Percentiles rank a stretch among this genome's conserved stretches.
These are phyloP conservation scores for Plectranthus barbatus DNA, from an alignment of 257 asterid species.

Conservation along the genomic window DNA sequence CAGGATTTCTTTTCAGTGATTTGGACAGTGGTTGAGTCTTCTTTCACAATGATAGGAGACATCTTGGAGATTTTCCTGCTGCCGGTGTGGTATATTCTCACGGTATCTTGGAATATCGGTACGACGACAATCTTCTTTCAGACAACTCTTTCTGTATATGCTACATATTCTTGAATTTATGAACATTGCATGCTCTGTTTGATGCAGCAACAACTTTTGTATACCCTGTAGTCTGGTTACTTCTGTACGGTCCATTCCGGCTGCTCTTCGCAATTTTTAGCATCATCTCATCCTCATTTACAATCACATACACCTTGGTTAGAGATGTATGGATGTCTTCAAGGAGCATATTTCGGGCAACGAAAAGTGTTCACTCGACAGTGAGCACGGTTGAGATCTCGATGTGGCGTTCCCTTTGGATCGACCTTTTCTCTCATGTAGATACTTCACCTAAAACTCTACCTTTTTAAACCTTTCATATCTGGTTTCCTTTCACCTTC, in stretches of 20 bases:
- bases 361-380: constrained; percentile 45
- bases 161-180: neutral
- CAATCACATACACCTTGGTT: constrained; percentile 24
- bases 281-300: constrained; percentile 23
- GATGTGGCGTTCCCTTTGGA: constrained; percentile 81
- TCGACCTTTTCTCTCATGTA: constrained; percentile 87
- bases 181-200: neutral
- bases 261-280: constrained; percentile 31
- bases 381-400: constrained; percentile 54
- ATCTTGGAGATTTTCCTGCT: constrained; percentile 43
- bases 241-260: constrained; percentile 24
- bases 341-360: constrained; percentile 40
- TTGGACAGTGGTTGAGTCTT: constrained; percentile 44
- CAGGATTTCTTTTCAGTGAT: constrained; percentile 35
- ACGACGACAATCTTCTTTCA: constrained; percentile 13
- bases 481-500: neutral
- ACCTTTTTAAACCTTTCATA: neutral
- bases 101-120: constrained; percentile 43
- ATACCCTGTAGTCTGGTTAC: constrained; percentile 51
- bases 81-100: constrained; percentile 47
- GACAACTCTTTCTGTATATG: neutral
- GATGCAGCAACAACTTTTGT: constrained; percentile 41
- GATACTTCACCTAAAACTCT: constrained; percentile 25
- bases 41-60: constrained; percentile 32
- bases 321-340: constrained; percentile 37